A percentile compares a stretch with the other conserved stretches of the same genome.
phyloP scores from a whole-genome alignment of 192 early-diverging fungal genomes.

The Backusella australiensis region DNA sequence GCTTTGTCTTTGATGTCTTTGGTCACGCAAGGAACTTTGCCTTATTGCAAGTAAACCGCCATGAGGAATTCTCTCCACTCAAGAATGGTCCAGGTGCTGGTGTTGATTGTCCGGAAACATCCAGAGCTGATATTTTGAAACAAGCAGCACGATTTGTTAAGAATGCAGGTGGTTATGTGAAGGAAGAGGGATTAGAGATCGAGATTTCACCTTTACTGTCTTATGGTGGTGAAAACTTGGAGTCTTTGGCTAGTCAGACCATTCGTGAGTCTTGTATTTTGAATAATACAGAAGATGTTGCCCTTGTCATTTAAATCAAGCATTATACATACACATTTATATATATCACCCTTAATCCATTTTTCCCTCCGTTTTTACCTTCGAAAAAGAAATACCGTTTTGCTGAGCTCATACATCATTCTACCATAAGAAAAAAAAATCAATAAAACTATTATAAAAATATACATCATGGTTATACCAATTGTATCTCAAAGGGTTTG shows the following conservation, averaged over 20 bases:
- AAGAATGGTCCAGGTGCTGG: constrained; percentile 87
- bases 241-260: constrained; percentile 59
- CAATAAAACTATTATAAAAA: neutral
- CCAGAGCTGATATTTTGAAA: constrained; percentile 70
- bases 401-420: neutral
- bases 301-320: neutral
- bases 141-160: constrained; percentile 75
- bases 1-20: constrained; percentile 96
- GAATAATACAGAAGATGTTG: constrained; percentile 9
- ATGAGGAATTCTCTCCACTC: constrained; percentile 89
- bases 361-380: neutral
- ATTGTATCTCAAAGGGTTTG: no score
- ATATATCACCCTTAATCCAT: neutral
- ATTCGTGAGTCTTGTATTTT: constrained; percentile 23
- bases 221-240: constrained; percentile 87
- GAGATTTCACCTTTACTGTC: constrained; percentile 75
- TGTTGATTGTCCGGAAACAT: constrained; percentile 84
- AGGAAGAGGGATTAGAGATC: constrained; percentile 26
- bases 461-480: neutral
- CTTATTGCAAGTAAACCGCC: constrained; percentile 79
- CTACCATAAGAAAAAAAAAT: neutral
- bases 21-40: constrained; percentile 74
- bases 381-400: neutral
- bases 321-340: neutral
- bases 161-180: constrained; percentile 72